Evolutionary conservation across 768 basidiomycete species (phyloP).

Genomic region (Ramaria sp.): DNA sequence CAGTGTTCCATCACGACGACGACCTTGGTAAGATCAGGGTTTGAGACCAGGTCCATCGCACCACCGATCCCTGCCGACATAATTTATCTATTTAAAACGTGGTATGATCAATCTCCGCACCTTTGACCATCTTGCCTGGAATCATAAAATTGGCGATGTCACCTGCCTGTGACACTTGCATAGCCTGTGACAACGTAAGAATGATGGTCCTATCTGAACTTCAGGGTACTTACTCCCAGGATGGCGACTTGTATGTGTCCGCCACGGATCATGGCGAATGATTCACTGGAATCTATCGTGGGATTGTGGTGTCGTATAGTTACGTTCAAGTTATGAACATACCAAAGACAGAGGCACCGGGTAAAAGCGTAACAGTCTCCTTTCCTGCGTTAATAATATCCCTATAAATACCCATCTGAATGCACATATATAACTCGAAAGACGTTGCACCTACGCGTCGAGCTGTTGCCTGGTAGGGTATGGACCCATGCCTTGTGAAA

Average conservation of each 20-base stretch:
- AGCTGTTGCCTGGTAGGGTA: conserved; percentile 73
- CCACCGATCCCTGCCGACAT: conserved; percentile 69
- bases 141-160: conserved; percentile 99
- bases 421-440: not conserved
- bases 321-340: conserved; percentile 16
- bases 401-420: conserved; percentile 24
- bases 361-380: conserved; percentile 86
- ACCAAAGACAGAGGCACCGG: conserved; percentile 89
- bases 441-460: conserved; percentile 50
- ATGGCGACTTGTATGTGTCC: conserved; percentile 93
- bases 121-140: conserved; percentile 86
- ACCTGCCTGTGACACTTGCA: conserved; percentile 89
- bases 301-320: not conserved
- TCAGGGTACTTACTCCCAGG: conserved; percentile 56
- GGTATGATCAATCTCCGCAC: conserved; percentile 22
- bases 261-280: conserved; percentile 96
- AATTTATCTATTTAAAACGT: not conserved
- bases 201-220: conserved; percentile 1
- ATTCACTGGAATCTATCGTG: conserved; percentile 71
- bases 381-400: conserved; percentile 94
- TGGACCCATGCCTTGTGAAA: conserved; percentile 30
- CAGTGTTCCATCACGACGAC: conserved; percentile 86
- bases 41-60: conserved; percentile 94
- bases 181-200: conserved; percentile 41
- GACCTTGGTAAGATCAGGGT: conserved; percentile 90